These are phyloP conservation scores for Xylariales sp. DNA, from an alignment of 2,329 filamentous ascomycete species.

Conservation along the genomic window DNA sequence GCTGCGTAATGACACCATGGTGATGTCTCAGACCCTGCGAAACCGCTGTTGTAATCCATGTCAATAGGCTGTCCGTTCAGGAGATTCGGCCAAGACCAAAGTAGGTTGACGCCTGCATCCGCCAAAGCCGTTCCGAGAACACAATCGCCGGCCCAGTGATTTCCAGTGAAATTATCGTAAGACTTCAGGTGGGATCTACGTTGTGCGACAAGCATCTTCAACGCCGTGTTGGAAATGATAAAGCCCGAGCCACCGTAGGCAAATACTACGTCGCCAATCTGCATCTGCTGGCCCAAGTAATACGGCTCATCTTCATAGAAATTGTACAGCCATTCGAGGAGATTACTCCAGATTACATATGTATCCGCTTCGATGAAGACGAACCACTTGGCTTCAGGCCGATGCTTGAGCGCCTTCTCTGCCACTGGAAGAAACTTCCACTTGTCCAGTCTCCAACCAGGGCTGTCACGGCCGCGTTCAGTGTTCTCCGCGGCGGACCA, in stretches of 20 bases:
- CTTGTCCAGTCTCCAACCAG: slow-evolving; percentile 49
- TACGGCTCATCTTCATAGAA: slow-evolving; percentile 42
- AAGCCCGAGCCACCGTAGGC: slow-evolving; percentile 50
- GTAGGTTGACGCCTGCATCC: slow-evolving; percentile 39
- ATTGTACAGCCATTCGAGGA: slow-evolving; percentile 48
- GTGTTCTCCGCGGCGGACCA: slow-evolving; percentile 27
- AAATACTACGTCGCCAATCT: slow-evolving; percentile 45
- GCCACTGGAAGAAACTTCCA: slow-evolving; percentile 55
- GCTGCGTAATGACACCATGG: slow-evolving; percentile 47
- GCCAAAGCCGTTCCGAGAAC: slow-evolving; percentile 41
- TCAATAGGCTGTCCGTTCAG: slow-evolving; percentile 33
- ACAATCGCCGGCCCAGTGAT: slow-evolving; percentile 45
- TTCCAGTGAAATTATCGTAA: slow-evolving; percentile 40
- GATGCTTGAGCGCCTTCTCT: slow-evolving; percentile 36
- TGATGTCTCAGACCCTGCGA: slow-evolving; percentile 30
- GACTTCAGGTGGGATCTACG: slow-evolving; percentile 35
- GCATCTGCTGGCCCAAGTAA: slow-evolving; percentile 51
- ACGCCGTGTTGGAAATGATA: slow-evolving; percentile 43
- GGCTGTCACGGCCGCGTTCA: slow-evolving; percentile 34
- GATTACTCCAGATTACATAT: slow-evolving; percentile 48
- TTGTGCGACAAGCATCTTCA: slow-evolving; percentile 37
- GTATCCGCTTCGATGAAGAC: slow-evolving; percentile 57
- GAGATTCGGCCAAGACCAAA: slow-evolving; percentile 43
- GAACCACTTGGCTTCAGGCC: slow-evolving; percentile 50
- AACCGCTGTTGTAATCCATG: slow-evolving; percentile 37